phyloP scores from a whole-genome alignment of 805 yeast genomes.

The Cyberlindnera amylophila region DNA sequence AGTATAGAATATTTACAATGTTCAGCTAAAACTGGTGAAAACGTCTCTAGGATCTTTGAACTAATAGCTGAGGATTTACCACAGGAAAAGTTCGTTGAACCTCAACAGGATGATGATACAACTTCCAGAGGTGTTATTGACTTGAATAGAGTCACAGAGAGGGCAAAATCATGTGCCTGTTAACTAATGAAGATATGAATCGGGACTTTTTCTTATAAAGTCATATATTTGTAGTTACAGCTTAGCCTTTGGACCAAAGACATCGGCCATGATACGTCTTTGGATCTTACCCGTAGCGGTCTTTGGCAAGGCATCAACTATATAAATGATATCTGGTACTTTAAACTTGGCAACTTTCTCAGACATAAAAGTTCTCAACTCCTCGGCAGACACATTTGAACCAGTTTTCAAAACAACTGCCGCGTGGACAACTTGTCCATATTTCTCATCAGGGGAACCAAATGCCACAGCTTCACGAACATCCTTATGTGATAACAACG shows the following conservation, averaged over 20 bases:
- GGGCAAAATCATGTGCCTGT: slow-evolving; percentile 7
- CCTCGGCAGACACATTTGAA: slow-evolving; percentile 33
- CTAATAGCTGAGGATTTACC: slow-evolving; percentile 47
- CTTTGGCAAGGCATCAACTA: slow-evolving; percentile 63
- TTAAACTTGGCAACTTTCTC: slow-evolving; percentile 52
- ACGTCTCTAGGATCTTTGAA: slow-evolving; percentile 44
- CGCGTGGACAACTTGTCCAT: slow-evolving; percentile 70
- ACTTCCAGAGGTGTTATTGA: slow-evolving; percentile 28
- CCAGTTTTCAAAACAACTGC: slow-evolving; percentile 56
- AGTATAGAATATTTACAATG: slow-evolving; percentile 25
- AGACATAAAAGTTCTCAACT: slow-evolving; percentile 43
- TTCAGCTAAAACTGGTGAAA: slow-evolving; percentile 63
- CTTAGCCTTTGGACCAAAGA: slow-evolving; percentile 38
- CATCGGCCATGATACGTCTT: slow-evolving; percentile 56
- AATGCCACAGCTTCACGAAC: slow-evolving; percentile 68
- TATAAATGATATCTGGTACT: slow-evolving; percentile 53
- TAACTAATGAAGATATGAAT: neutral
- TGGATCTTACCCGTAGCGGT: slow-evolving; percentile 79
- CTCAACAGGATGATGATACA: slow-evolving; percentile 7
- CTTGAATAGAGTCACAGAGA: slow-evolving; percentile 25
- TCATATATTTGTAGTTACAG: slow-evolving; percentile 12
- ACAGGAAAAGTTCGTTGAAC: slow-evolving; percentile 22
- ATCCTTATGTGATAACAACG: slow-evolving; percentile 55
- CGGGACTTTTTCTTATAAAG: too few relatives aligned
- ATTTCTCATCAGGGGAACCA: slow-evolving; percentile 62